Evolutionary conservation across 129 eudicot genomes (phyloP), one percentile per base, ranked within the genome.

Genomic region (Artemisia tridentata): DNA sequence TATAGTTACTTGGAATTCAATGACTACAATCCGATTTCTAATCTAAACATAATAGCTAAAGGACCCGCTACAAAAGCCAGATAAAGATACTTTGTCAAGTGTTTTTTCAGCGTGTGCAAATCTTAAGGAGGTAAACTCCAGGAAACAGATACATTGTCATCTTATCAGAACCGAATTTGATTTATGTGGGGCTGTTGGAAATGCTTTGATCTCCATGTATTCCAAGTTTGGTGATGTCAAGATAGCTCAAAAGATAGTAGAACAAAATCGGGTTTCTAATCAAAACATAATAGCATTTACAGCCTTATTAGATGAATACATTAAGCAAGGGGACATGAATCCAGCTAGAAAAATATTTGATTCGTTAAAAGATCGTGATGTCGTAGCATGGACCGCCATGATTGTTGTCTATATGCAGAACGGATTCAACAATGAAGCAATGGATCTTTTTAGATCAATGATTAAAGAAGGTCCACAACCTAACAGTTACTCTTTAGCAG

Each of bases 321-420:
- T 83, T 60, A 90, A 90, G 81, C 82, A 79, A 67, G 97, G 95
- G 19, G 91, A 87, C 51, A 81, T 90, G 72, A 62, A 45, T 5
- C 72, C 86, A 0, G 91, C 97, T 11, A 81, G 86, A 69, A 3
- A 70, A 55, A 83, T 90, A 25, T 90, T 90, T 75, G 91, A 90
- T 74, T 83, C 91, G 25, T 82, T 90, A 63, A 65, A 3, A 5
- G 80, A 80, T 9, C 83, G 79, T 18, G 97, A 90, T 83, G 97
- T 90, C 46, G 95, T 90, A 57, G 84, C 85, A 50, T 90, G 97
- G 95, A 90, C 97, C 0, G 97, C 97, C 29, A 87, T 90, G 95
- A 81, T 90, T 25, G 97, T 87, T 21, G 97, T 95, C 3, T 90
- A 87, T 73, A 79, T 82, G 65, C 97, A 90, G 43, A 90, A 90